Evolutionary conservation across 345 rosid species (phyloP).

Genomic region (Erysimum cheiranthoides): DNA sequence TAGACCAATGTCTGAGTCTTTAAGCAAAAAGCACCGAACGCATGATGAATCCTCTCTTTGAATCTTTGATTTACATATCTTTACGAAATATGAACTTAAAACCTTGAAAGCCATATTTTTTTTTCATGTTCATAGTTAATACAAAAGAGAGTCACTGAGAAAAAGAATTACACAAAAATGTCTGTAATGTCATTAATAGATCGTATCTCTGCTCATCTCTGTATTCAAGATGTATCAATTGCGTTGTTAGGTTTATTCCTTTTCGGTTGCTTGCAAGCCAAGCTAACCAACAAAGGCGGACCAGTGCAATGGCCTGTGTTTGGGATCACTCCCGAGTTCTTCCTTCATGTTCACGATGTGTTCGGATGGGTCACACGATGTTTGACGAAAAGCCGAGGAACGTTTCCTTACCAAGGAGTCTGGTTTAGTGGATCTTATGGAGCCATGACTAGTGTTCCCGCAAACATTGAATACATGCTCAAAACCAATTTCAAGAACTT

Average conservation of each 20-base stretch:
- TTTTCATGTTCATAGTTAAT: neutral
- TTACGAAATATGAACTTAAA: slow-evolving; percentile 37
- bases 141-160: neutral
- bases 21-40: slow-evolving; percentile 27
- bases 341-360: slow-evolving; percentile 42
- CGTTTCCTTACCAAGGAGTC: slow-evolving; percentile 57
- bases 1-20: neutral
- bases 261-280: slow-evolving; percentile 56
- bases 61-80: slow-evolving; percentile 31
- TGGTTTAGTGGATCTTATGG: slow-evolving; percentile 67
- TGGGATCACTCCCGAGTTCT: slow-evolving; percentile 56
- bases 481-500: slow-evolving; percentile 72
- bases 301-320: slow-evolving; percentile 73
- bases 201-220: slow-evolving; percentile 36
- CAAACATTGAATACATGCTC: slow-evolving; percentile 68
- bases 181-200: slow-evolving; percentile 33
- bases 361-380: slow-evolving; percentile 53
- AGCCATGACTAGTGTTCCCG: slow-evolving; percentile 59
- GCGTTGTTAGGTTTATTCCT: slow-evolving; percentile 59
- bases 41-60: slow-evolving; percentile 27
- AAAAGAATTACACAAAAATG: neutral
- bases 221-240: slow-evolving; percentile 53
- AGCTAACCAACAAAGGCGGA: slow-evolving; percentile 57
- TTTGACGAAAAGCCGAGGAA: slow-evolving; percentile 56
- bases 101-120: neutral